Percentiles rank a stretch among this genome's conserved stretches.
Evolutionary conservation across 2,329 filamentous ascomycete genomes (phyloP).

Genomic region (Trichoderma afroharzianum): DNA sequence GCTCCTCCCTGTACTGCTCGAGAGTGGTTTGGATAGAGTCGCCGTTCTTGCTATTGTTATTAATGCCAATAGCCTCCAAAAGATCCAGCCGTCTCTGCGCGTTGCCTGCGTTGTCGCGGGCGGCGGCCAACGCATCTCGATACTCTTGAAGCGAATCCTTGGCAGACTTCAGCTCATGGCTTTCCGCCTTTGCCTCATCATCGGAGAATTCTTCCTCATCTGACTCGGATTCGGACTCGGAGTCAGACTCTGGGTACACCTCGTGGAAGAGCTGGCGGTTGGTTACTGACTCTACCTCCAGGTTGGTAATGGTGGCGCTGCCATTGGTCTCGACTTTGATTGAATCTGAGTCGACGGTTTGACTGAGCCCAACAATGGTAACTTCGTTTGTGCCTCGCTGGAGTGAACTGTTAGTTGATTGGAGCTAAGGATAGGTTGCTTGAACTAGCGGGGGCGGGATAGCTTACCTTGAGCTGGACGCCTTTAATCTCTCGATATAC

Average conservation of each 20-base stretch:
- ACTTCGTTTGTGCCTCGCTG: constrained; percentile 52
- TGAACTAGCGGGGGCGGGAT: neutral
- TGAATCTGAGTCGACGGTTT: constrained; percentile 54
- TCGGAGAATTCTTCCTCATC: constrained; percentile 25
- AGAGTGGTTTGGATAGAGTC: constrained; percentile 37
- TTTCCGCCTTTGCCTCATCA: constrained; percentile 22
- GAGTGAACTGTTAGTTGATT: neutral
- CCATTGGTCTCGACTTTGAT: constrained; percentile 59
- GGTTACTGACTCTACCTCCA: constrained; percentile 53
- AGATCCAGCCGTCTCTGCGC: constrained; percentile 37
- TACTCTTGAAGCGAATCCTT: constrained; percentile 29
- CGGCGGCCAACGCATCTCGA: constrained; percentile 22
- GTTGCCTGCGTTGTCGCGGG: constrained; percentile 23
- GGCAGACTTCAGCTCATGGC: constrained; percentile 23
- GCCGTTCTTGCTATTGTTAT: constrained; percentile 35
- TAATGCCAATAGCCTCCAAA: constrained; percentile 39
- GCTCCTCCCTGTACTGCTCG: constrained; percentile 41
- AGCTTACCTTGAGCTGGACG: constrained; percentile 34
- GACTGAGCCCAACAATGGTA: constrained; percentile 53
- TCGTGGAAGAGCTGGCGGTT: constrained; percentile 52
- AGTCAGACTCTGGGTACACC: constrained; percentile 40
- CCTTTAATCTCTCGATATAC: constrained; percentile 57
- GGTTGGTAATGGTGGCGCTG: constrained; percentile 56
- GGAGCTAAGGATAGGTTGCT: no score
- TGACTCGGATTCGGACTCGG: constrained; percentile 28